Evolutionary conservation across 2,329 filamentous ascomycete genomes (phyloP).

Genomic region (Penicillium sp.): DNA sequence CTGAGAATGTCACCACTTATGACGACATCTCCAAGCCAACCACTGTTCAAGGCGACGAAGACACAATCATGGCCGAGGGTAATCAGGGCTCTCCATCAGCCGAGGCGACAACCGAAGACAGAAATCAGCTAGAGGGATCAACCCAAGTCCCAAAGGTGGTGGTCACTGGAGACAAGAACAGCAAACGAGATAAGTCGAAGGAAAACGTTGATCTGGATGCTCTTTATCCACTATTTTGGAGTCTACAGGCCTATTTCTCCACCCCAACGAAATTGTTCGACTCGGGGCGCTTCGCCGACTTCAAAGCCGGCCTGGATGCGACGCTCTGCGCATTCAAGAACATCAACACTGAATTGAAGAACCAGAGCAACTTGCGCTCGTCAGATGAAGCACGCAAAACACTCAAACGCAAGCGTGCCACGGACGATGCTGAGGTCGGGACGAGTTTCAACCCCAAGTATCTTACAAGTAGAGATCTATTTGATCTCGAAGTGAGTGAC

Average conservation of each 20-base stretch:
- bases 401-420: slow-evolving; percentile 69
- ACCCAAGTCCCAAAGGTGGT: slow-evolving; percentile 30
- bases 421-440: slow-evolving; percentile 63
- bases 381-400: slow-evolving; percentile 66
- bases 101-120: slow-evolving; percentile 31
- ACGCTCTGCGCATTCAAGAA: slow-evolving; percentile 76
- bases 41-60: slow-evolving; percentile 59
- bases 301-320: slow-evolving; percentile 63
- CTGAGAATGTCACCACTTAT: slow-evolving; percentile 88
- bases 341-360: slow-evolving; percentile 67
- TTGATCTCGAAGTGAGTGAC: slow-evolving; percentile 94
- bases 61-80: slow-evolving; percentile 60
- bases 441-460: slow-evolving; percentile 96
- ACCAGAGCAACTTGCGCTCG: slow-evolving; percentile 60
- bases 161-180: slow-evolving; percentile 24
- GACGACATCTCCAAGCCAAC: slow-evolving; percentile 57
- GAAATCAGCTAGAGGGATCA: slow-evolving; percentile 19
- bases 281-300: slow-evolving; percentile 63
- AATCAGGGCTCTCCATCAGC: slow-evolving; percentile 38
- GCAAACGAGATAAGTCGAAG: slow-evolving; percentile 24
- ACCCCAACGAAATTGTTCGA: slow-evolving; percentile 84
- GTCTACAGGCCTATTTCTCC: slow-evolving; percentile 86
- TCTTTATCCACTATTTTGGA: slow-evolving; percentile 93
- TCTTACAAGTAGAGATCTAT: slow-evolving; percentile 93
- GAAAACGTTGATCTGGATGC: slow-evolving; percentile 66